These are phyloP conservation scores for Penicillium sp. DNA, from an alignment of 2,329 filamentous ascomycete species.

Conservation along the genomic window DNA sequence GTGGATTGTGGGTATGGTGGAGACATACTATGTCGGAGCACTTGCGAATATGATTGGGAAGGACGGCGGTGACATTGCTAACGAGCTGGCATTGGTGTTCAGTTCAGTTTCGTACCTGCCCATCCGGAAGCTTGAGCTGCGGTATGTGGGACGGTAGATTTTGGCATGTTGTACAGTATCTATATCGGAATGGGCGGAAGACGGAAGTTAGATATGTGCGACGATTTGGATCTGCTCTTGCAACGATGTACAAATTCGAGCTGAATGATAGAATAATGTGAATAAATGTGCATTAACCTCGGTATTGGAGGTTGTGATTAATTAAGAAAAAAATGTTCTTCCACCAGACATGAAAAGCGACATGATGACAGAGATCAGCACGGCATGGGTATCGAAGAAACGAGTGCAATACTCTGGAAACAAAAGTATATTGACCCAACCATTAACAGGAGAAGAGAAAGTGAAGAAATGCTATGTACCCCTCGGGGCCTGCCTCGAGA, in stretches of 20 bases:
- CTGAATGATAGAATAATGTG: background rate
- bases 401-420: conserved; percentile 12
- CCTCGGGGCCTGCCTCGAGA: conserved; percentile 1
- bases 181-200: background rate
- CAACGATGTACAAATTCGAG: background rate
- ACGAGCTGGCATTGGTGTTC: conserved; percentile 55
- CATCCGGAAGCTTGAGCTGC: conserved; percentile 52
- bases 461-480: conserved; percentile 1
- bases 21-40: conserved; percentile 57
- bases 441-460: conserved; percentile 17
- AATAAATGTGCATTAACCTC: background rate
- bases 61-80: conserved; percentile 53
- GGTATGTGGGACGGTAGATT: conserved; percentile 43
- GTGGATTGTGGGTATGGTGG: conserved; percentile 60
- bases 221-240: background rate
- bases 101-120: conserved; percentile 52
- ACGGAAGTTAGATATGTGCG: background rate
- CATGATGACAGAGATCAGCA: conserved; percentile 2
- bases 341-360: conserved; percentile 6
- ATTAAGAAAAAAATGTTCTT: conserved; percentile 2
- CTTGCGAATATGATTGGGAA: conserved; percentile 48
- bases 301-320: background rate
- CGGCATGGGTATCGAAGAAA: conserved; percentile 21
- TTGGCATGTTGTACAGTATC: background rate
- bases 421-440: conserved; percentile 19